Conservation (phyloP, 2,329 filamentous ascomycete genomes). For the Acrodontium crateriforme region DNA sequence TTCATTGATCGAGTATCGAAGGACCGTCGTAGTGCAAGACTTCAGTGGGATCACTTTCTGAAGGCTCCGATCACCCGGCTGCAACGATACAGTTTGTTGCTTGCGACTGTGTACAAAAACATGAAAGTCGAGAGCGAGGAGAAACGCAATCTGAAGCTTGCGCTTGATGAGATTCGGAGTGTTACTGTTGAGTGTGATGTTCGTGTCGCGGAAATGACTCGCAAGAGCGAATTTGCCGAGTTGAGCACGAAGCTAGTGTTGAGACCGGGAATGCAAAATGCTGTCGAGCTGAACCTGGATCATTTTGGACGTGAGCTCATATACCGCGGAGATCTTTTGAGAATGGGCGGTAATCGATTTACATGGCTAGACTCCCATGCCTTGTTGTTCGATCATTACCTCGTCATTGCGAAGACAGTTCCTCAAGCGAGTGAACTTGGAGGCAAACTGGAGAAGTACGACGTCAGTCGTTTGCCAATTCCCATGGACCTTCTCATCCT, state of each 20-base stretch:
- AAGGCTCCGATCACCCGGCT: slow-evolving; percentile 87
- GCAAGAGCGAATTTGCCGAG: slow-evolving; percentile 80
- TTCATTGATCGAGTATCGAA: slow-evolving; percentile 72
- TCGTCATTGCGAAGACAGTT: slow-evolving; percentile 73
- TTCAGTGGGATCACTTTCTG: slow-evolving; percentile 89
- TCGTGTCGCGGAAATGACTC: slow-evolving; percentile 81
- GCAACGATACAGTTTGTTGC: slow-evolving; percentile 74
- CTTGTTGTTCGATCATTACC: slow-evolving; percentile 89
- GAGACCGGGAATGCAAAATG: slow-evolving; percentile 70
- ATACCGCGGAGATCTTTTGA: slow-evolving; percentile 74
- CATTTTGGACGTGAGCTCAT: slow-evolving; percentile 88
- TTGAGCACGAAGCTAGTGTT: slow-evolving; percentile 71
- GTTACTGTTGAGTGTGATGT: slow-evolving; percentile 85
- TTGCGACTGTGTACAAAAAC: slow-evolving; percentile 71
- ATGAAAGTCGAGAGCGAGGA: slow-evolving; percentile 78
- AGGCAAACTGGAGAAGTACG: slow-evolving; percentile 69
- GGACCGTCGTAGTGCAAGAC: slow-evolving; percentile 64
- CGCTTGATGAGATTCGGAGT: slow-evolving; percentile 80
- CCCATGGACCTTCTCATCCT: slow-evolving; percentile 91
- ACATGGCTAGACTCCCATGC: slow-evolving; percentile 90
- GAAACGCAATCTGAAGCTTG: slow-evolving; percentile 67
- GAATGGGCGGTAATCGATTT: slow-evolving; percentile 78
- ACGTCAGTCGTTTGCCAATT: slow-evolving; percentile 89
- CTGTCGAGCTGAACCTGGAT: slow-evolving; percentile 74
- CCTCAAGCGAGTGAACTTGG: slow-evolving; percentile 53